Conservation (phyloP, 1,139 yeast genomes). For the Candida pseudoviswanathii region DNA sequence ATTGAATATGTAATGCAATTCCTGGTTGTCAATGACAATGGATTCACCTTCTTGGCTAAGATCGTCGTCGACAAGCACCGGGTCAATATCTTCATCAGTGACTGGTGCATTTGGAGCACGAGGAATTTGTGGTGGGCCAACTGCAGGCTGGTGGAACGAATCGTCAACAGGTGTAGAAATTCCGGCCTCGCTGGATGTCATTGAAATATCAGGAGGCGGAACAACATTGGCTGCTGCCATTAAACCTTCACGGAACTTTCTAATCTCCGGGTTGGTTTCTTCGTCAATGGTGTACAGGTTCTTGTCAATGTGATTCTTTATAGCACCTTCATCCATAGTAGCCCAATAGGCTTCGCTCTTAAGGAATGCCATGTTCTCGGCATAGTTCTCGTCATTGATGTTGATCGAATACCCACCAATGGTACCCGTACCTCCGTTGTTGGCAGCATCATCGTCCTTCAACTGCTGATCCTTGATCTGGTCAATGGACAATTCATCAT, state of each 20-base stretch:
- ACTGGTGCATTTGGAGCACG: neutral
- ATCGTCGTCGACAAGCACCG: neutral
- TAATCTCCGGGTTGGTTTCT: constrained; percentile 2
- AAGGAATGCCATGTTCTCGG: constrained; percentile 37
- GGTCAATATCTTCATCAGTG: constrained; percentile 9
- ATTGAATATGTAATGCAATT: constrained; percentile 31
- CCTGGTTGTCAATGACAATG: constrained; percentile 27
- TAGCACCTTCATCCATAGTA: constrained; percentile 21
- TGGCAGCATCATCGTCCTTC: constrained; percentile 26
- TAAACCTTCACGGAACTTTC: constrained; percentile 1
- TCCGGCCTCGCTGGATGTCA: neutral
- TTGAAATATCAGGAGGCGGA: neutral
- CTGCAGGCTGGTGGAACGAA: neutral
- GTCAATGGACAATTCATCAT: constrained; percentile 46
- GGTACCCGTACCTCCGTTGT: constrained; percentile 17
- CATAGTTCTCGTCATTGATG: constrained; percentile 15
- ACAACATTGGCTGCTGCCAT: neutral
- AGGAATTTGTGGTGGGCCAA: neutral
- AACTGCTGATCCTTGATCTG: constrained; percentile 46
- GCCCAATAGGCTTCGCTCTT: constrained; percentile 38
- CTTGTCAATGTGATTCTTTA: constrained; percentile 7
- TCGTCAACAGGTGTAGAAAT: neutral
- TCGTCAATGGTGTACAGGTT: constrained; percentile 5
- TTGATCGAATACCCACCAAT: constrained; percentile 9
- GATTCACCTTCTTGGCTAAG: neutral